Conservation (phyloP, 768 basidiomycete genomes). For the Amanita exitialis region DNA sequence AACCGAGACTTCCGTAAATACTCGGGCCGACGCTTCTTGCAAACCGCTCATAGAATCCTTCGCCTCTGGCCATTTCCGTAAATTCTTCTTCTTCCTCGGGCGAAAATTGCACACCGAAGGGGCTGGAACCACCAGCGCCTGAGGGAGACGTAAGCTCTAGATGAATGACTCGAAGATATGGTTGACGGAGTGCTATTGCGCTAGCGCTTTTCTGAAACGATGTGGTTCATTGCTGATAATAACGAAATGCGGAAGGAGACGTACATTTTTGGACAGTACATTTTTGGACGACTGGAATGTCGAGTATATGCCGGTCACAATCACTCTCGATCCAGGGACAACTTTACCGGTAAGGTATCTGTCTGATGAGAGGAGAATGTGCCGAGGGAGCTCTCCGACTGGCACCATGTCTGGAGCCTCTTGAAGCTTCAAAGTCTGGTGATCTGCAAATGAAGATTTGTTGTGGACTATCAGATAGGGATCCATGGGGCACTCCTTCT, state of each 20-base stretch:
- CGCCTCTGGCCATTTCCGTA: conserved; percentile 78
- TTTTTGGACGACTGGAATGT: conserved; percentile 88
- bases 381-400: conserved; percentile 93
- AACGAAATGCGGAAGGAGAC: conserved; percentile 12
- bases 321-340: conserved; percentile 90
- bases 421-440: conserved; percentile 93
- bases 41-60: conserved; percentile 89
- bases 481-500: conserved; percentile 92
- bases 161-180: conserved; percentile 90
- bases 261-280: conserved; percentile 70
- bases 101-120: conserved; percentile 81
- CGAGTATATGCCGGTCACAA: conserved; percentile 94
- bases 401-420: conserved; percentile 99
- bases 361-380: conserved; percentile 89
- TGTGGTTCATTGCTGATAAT: not conserved
- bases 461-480: conserved; percentile 95
- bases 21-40: conserved; percentile 91
- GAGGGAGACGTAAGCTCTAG: conserved; percentile 82
- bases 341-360: conserved; percentile 87
- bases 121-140: conserved; percentile 64
- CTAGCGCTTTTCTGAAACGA: conserved; percentile 58
- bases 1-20: conserved; percentile 92
- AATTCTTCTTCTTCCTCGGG: conserved; percentile 98
- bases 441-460: conserved; percentile 90
- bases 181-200: conserved; percentile 84